Conservation (phyloP, 208 protist genomes). For the Trypanosoma platydactyli region DNA sequence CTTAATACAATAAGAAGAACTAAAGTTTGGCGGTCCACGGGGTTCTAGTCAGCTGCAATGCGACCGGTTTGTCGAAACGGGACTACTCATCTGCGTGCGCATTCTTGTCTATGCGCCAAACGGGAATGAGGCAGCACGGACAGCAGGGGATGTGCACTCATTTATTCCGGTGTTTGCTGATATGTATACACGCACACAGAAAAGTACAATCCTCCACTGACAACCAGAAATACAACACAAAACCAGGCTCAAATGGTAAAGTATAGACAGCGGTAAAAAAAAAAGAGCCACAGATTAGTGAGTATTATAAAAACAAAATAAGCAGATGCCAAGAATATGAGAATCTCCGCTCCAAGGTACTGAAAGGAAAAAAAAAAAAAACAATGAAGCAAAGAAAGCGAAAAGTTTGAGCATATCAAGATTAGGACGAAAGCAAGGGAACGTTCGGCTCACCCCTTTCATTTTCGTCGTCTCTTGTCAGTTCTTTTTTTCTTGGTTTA, state of each 20-base stretch:
- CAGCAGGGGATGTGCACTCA: no score
- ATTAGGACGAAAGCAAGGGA: background rate
- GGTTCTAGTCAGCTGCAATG: constrained; percentile 66
- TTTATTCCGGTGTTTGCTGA: no score
- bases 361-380: constrained; percentile 5
- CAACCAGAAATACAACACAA: no score
- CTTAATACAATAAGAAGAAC: constrained; percentile 13
- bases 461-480: background rate
- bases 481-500: background rate
- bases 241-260: no score
- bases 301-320: no score
- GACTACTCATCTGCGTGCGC: background rate
- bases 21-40: constrained; percentile 56
- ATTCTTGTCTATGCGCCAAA: background rate
- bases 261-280: no score
- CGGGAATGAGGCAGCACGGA: no score
- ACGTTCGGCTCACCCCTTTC: background rate
- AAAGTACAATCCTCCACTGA: no score
- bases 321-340: no score
- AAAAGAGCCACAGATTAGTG: no score
- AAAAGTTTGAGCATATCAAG: background rate
- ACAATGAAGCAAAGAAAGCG: background rate
- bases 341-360: background rate
- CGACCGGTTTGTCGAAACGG: constrained; percentile 38
- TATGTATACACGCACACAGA: no score